These are phyloP conservation scores for Tephrocybe sp. DNA, from an alignment of 768 basidiomycete species.

Conservation along the genomic window DNA sequence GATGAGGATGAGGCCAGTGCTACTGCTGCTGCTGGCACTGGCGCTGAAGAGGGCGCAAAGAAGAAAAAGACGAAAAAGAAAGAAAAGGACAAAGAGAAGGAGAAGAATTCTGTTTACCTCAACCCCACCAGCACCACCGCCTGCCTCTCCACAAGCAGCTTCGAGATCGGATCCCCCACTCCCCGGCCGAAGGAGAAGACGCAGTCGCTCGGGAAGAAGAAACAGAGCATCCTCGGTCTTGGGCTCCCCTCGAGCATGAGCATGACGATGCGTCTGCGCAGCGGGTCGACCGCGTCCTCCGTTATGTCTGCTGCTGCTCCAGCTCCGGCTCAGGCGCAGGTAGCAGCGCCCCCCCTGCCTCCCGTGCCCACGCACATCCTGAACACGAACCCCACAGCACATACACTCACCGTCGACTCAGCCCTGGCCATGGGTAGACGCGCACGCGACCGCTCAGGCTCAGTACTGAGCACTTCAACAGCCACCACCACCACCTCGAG, in stretches of 20 bases:
- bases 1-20: conserved; percentile 35
- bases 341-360: too few relatives aligned
- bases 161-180: conserved; percentile 61
- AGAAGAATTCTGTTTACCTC: conserved; percentile 1
- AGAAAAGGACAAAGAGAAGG: conserved; percentile 33
- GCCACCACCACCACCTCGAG: conserved; percentile 37
- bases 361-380: not conserved
- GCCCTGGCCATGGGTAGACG: conserved; percentile 16
- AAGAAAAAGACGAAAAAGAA: conserved; percentile 16
- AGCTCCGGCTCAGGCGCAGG: not conserved
- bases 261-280: conserved; percentile 37
- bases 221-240: conserved; percentile 58
- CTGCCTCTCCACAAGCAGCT: conserved; percentile 58
- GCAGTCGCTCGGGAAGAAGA: conserved; percentile 51
- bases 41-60: conserved; percentile 8
- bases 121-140: conserved; percentile 20
- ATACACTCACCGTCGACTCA: conserved; percentile 32
- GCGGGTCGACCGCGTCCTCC: conserved; percentile 32
- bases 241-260: conserved; percentile 48
- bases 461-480: conserved; percentile 30
- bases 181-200: conserved; percentile 29
- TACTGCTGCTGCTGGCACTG: too few relatives aligned
- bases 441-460: conserved; percentile 31
- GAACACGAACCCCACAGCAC: too few relatives aligned
- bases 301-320: conserved; percentile 7